Base-by-base conservation (phyloP, 2,329 filamentous ascomycete genomes). In the Phialocephala sp. region DNA sequence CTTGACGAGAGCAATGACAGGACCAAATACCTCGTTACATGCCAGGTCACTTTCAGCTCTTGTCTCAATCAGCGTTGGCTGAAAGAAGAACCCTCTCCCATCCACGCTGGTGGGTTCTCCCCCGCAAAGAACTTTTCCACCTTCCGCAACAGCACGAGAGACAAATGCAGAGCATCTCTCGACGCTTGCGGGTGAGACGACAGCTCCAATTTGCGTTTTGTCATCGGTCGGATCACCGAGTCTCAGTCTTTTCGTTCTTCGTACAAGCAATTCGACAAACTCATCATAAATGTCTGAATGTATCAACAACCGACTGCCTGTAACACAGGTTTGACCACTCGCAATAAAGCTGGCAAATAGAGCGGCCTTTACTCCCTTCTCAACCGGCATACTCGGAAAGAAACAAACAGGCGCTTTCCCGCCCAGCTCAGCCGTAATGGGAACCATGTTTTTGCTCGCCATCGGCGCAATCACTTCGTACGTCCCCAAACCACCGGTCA, bases 11-110 rank as follows among this genome's bases (percentile, higher is more conserved):
- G 91, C 93, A 0, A 93, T 94, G 0, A 97, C 90, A 3, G 94
- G 94, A 0, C 94, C 94, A 76, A 98, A 98, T 0, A 94, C 97
- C 82, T 98, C 94, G 78, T 97, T 94, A 2, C 83, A 83, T 4
- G 91, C 89, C 72, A 97, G 85, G 68, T 87, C 84, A 93, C 97
- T 97, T 54, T 92, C 87, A 88, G 97, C 94, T 69, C 90, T 91
- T 6, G 91, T 89, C 1, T 73, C 71, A 66, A 98, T 86, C 41
- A 97, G 91, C 0, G 94, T 97, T 2, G 92, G 92, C 75, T 93
- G 85, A 80, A 90, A 97, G 81, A 95, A 98, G 81, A 94, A 95
- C 47, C 83, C 77, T 4, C 94, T 36, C 60, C 39, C 56, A 74
- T 39, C 70, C 1, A 83, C 81, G 3, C 66, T 75, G 75, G 88